Conservation (phyloP, 148 eudicot genomes). For the Rhododendron molle region DNA sequence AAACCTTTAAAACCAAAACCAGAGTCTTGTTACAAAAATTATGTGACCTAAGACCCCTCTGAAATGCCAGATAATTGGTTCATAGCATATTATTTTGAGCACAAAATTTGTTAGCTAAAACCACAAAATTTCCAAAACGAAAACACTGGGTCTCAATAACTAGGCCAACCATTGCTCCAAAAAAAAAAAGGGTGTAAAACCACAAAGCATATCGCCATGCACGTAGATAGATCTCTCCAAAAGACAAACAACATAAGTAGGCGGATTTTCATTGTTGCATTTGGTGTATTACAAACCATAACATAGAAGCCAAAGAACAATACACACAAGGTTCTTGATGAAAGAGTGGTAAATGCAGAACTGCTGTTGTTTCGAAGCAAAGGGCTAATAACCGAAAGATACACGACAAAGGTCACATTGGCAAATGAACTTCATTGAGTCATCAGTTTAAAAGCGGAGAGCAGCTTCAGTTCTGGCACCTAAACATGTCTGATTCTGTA, state of each 20-base stretch:
- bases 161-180: neutral
- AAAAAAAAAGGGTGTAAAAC: neutral
- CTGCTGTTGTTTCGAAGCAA: neutral
- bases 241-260: neutral
- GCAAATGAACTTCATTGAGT: neutral
- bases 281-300: neutral
- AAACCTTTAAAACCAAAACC: too few species aligned
- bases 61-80: neutral
- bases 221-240: neutral
- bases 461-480: slow-evolving; percentile 14
- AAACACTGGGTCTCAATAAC: neutral
- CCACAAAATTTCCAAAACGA: neutral
- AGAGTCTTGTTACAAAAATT: too few species aligned
- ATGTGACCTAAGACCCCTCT: neutral
- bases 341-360: neutral
- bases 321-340: neutral
- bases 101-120: too few species aligned
- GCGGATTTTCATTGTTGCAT: neutral
- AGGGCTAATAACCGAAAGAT: slow-evolving; percentile 17
- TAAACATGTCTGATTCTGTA: slow-evolving; percentile 30
- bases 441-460: slow-evolving; percentile 8
- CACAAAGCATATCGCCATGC: neutral
- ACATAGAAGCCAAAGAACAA: neutral
- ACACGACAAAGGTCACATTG: slow-evolving; percentile 9
- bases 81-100: neutral